Evolutionary conservation across 2,329 filamentous ascomycete genomes (phyloP).

Genomic region (Apiospora marii): DNA sequence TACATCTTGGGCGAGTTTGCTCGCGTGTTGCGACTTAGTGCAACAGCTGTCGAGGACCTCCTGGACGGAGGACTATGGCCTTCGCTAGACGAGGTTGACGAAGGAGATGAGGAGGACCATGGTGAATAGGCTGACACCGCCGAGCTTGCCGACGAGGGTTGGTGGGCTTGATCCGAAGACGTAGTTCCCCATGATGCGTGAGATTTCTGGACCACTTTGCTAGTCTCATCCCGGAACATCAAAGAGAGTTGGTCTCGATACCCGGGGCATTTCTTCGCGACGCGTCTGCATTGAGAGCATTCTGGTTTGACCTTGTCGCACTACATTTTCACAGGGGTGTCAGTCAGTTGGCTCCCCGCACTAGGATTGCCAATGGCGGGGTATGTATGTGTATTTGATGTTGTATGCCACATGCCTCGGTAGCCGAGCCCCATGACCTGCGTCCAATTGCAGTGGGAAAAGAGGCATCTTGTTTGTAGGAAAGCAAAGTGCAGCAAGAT

Average conservation of each 20-base stretch:
- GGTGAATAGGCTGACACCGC: constrained; percentile 27
- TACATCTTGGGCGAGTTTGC: constrained; percentile 36
- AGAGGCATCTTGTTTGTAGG: no score
- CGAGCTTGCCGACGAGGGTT: constrained; percentile 39
- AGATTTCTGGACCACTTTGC: constrained; percentile 66
- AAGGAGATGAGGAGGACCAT: constrained; percentile 37
- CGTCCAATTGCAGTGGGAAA: constrained; percentile 18
- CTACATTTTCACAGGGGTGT: constrained; percentile 42
- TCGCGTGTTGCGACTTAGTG: constrained; percentile 24
- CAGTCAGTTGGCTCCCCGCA: constrained; percentile 26
- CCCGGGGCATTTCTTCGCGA: constrained; percentile 67
- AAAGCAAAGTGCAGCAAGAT: background rate
- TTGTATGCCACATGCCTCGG: background rate
- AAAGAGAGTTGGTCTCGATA: constrained; percentile 70
- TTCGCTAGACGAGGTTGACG: constrained; percentile 30
- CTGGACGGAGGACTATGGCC: constrained; percentile 26
- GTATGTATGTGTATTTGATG: background rate
- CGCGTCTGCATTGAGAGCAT: constrained; percentile 69
- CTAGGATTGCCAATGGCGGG: constrained; percentile 21
- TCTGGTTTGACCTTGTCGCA: constrained; percentile 68
- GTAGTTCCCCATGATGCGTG: constrained; percentile 57
- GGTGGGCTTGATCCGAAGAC: constrained; percentile 39
- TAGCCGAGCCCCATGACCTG: constrained; percentile 20
- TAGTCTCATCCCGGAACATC: constrained; percentile 73
- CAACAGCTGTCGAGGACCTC: constrained; percentile 24